These are phyloP conservation scores for Rhizopogon salebrosus DNA, from an alignment of 768 basidiomycete genomes.

Conservation along the genomic window DNA sequence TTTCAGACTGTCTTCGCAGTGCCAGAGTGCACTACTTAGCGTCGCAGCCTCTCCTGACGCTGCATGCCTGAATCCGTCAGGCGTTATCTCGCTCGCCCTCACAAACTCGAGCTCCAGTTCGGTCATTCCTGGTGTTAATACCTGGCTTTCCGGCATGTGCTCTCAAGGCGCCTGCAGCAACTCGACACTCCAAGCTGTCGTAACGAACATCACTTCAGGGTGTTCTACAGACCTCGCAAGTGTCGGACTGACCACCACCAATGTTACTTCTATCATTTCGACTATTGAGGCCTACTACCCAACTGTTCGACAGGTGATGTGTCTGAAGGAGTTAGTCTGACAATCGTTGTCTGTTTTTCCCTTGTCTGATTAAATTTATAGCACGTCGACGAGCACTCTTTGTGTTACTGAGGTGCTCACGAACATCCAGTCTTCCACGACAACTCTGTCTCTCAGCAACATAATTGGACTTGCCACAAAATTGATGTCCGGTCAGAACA, in stretches of 20 bases:
- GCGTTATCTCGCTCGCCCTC: constrained; percentile 23
- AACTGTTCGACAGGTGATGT: constrained; percentile 46
- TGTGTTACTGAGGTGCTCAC: constrained; percentile 57
- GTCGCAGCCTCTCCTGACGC: constrained; percentile 34
- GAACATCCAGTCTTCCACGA: constrained; percentile 37
- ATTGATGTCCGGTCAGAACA: constrained; percentile 1
- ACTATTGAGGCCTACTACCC: constrained; percentile 54
- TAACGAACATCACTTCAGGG: constrained; percentile 47
- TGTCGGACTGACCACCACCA: constrained; percentile 14
- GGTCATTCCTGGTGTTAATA: constrained; percentile 41
- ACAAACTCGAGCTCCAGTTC: constrained; percentile 25
- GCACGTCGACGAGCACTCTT: constrained; percentile 35
- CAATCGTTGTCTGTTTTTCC: neutral
- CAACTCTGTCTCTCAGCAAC: constrained; percentile 16
- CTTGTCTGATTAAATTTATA: constrained; percentile 7
- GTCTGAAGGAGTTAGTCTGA: constrained; percentile 58
- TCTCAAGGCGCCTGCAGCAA: constrained; percentile 51
- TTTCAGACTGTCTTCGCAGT: constrained; percentile 40
- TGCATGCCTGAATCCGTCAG: constrained; percentile 36
- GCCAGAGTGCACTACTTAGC: constrained; percentile 39
- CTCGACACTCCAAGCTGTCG: constrained; percentile 48
- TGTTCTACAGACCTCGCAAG: constrained; percentile 38
- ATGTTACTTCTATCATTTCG: constrained; percentile 23
- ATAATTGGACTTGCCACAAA: constrained; percentile 10
- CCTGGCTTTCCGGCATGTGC: constrained; percentile 59